Conservation (phyloP, 148 eudicot genomes). For the Selenicereus undatus region DNA sequence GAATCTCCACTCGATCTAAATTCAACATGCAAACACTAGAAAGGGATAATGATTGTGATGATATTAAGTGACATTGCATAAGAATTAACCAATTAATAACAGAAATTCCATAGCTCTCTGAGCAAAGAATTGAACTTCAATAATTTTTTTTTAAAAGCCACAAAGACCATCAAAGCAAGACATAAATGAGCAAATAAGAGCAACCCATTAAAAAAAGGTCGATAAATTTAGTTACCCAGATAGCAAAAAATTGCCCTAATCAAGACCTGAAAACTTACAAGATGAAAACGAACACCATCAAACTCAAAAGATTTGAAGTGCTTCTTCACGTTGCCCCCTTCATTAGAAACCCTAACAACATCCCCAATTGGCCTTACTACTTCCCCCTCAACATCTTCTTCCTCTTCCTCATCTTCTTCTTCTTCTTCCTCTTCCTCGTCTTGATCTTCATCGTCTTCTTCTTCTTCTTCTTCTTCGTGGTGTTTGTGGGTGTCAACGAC, state of each 20-base stretch:
- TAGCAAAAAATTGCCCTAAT: neutral
- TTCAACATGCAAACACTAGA: too few species aligned
- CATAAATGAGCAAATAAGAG: neutral
- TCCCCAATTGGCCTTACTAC: slow-evolving; percentile 52
- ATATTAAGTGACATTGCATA: too few species aligned
- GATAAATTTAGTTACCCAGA: neutral
- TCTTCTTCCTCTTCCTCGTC: slow-evolving; percentile 10
- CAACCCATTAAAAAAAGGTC: neutral
- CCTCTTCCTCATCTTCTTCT: slow-evolving; percentile 23
- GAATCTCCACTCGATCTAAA: too few species aligned
- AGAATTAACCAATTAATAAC: too few species aligned
- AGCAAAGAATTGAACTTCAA: neutral
- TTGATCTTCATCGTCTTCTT: neutral
- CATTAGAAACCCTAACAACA: slow-evolving; percentile 49
- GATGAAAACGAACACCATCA: slow-evolving; percentile 43
- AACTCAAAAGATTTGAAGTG: slow-evolving; percentile 45
- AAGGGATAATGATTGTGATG: too few species aligned
- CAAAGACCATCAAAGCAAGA: neutral
- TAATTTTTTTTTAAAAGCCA: too few species aligned
- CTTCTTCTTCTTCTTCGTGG: neutral
- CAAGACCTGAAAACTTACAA: slow-evolving; percentile 32
- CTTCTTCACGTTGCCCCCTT: slow-evolving; percentile 34
- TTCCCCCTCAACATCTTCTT: slow-evolving; percentile 21
- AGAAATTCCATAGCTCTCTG: too few species aligned
- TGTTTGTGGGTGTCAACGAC: neutral